Percentiles rank a stretch among this genome's conserved stretches.
phyloP scores from a whole-genome alignment of 108 stramenopile species.

The Epithemia pelagica region DNA sequence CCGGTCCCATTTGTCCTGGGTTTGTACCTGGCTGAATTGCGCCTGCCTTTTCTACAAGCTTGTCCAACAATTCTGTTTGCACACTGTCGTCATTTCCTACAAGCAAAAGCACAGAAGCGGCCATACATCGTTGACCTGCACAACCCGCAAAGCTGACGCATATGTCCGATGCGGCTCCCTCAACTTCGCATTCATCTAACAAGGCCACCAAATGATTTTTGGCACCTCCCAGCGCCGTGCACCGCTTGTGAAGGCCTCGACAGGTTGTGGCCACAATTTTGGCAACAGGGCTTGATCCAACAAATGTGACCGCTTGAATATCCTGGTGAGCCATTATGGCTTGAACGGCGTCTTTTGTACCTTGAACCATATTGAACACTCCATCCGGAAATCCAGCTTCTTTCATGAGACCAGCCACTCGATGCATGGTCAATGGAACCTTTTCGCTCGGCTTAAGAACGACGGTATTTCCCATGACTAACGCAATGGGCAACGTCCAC shows the following conservation, averaged over 20 bases:
- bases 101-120: conserved; percentile 87
- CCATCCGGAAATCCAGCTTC: conserved; percentile 82
- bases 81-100: conserved; percentile 53
- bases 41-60: conserved; percentile 60
- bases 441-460: conserved; percentile 85
- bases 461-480: conserved; percentile 89
- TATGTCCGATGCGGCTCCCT: conserved; percentile 80
- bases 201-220: conserved; percentile 96
- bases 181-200: conserved; percentile 86
- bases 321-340: conserved; percentile 60
- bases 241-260: conserved; percentile 74
- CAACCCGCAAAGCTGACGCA: conserved; percentile 88
- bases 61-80: conserved; percentile 49
- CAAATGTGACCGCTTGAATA: conserved; percentile 87
- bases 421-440: conserved; percentile 82
- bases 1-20: conserved; percentile 87
- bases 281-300: conserved; percentile 87
- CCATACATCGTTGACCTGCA: conserved; percentile 91
- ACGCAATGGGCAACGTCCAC: conserved; percentile 84
- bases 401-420: conserved; percentile 45
- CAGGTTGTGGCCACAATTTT: conserved; percentile 69
- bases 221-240: conserved; percentile 91
- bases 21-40: conserved; percentile 67
- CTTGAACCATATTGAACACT: conserved; percentile 81
- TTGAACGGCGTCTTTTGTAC: conserved; percentile 52